Conservation (phyloP, 176 grass and related monocot species). For the Bolboschoenus planiculmis region DNA sequence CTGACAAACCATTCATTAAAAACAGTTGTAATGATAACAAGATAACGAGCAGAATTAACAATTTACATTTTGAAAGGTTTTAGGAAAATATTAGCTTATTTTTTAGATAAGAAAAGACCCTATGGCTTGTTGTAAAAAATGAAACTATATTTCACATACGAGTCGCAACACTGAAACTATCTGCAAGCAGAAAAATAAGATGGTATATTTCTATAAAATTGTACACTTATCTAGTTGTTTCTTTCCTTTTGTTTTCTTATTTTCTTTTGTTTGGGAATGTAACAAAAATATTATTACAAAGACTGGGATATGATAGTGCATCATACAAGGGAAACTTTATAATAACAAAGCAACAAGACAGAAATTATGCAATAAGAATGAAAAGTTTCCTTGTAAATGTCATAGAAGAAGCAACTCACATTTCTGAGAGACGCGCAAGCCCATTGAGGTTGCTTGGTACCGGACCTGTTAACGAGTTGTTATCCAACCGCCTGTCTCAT, state of each 20-base stretch:
- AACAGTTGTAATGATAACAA: neutral
- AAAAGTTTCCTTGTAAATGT: neutral
- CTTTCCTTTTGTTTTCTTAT: neutral
- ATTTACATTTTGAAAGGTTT: neutral
- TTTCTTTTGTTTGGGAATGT: neutral
- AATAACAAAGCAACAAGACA: neutral
- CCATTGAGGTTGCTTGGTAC: conserved; percentile 62
- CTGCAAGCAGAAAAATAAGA: neutral
- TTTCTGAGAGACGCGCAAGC: conserved; percentile 57
- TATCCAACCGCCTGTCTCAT: conserved; percentile 51
- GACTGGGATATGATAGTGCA: neutral
- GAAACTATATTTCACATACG: neutral
- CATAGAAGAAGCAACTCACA: conserved; percentile 39
- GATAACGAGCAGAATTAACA: neutral
- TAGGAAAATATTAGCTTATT: neutral
- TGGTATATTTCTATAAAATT: neutral
- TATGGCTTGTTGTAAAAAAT: neutral
- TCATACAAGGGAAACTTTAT: too few species aligned
- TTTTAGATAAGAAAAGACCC: neutral
- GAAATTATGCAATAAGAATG: neutral
- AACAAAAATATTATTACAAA: neutral
- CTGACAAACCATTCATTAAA: neutral
- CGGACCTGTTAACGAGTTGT: conserved; percentile 44
- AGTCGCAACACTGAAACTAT: neutral
- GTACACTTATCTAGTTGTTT: neutral